phyloP scores from a whole-genome alignment of 306 rosid genomes.

The Hylodesmum podocarpum region DNA sequence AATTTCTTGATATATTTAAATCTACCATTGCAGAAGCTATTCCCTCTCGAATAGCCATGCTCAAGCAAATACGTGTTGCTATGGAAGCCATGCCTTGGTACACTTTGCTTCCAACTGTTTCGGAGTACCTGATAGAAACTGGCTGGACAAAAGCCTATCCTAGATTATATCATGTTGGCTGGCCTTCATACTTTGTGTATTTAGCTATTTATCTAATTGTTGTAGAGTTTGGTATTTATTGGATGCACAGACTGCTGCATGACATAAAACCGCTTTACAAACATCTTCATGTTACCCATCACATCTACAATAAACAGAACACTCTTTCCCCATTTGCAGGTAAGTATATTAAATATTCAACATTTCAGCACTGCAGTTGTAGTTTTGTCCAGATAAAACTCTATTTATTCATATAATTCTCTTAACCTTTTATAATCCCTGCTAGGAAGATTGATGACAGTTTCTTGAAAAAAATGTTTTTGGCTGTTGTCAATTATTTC shows the following conservation, averaged over 20 bases:
- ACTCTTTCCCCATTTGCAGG: slow-evolving; percentile 98
- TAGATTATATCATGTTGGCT: slow-evolving; percentile 61
- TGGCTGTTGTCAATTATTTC: slow-evolving; percentile 12
- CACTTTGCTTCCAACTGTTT: slow-evolving; percentile 64
- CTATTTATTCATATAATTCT: neutral
- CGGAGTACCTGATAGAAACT: slow-evolving; percentile 76
- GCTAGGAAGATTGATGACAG: neutral
- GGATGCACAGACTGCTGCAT: slow-evolving; percentile 93
- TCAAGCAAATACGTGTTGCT: slow-evolving; percentile 77
- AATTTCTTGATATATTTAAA: slow-evolving; percentile 25
- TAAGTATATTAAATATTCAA: slow-evolving; percentile 41
- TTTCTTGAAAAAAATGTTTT: neutral
- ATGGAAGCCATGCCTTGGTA: slow-evolving; percentile 96
- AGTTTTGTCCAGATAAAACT: neutral
- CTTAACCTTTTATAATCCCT: neutral
- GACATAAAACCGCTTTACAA: slow-evolving; percentile 95
- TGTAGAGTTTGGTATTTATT: slow-evolving; percentile 88
- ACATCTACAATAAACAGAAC: slow-evolving; percentile 87
- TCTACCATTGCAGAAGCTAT: slow-evolving; percentile 66
- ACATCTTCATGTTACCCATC: slow-evolving; percentile 89
- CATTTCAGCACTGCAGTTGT: slow-evolving; percentile 1
- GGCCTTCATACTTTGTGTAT: slow-evolving; percentile 53
- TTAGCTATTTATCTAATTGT: slow-evolving; percentile 57
- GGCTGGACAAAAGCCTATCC: slow-evolving; percentile 82
- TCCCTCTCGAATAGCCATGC: slow-evolving; percentile 77